Evolutionary conservation across 1,139 yeast species (phyloP).

Genomic region (Zhuliangozyma parablackwelliae): DNA sequence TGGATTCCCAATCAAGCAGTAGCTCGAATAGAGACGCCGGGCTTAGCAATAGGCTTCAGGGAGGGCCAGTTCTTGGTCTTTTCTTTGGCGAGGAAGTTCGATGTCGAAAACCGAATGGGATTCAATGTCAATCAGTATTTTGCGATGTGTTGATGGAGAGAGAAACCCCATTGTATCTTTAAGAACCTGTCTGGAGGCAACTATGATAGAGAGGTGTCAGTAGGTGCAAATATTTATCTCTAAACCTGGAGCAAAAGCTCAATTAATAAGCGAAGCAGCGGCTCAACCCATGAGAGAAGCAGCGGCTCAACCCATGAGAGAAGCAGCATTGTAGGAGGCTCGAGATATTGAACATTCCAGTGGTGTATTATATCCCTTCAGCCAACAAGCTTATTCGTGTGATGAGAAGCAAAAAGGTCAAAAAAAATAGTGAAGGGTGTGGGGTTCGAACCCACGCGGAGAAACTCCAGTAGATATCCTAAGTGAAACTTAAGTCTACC

Average conservation of each 20-base stretch:
- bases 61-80: conserved; percentile 21
- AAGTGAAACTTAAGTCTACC: conserved; percentile 8
- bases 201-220: conserved; percentile 55
- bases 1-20: conserved; percentile 14
- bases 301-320: too few species aligned
- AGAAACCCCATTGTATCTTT: conserved; percentile 29
- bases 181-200: conserved; percentile 51
- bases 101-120: conserved; percentile 2
- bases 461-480: conserved; percentile 1
- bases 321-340: too few species aligned
- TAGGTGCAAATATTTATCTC: conserved; percentile 32
- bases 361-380: conserved; percentile 18
- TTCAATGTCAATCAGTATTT: conserved; percentile 19
- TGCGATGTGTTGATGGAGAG: conserved; percentile 51
- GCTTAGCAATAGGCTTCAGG: neutral
- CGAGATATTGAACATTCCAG: too few species aligned
- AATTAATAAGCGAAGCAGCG: too few species aligned
- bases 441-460: conserved; percentile 11
- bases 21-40: too few species aligned
- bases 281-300: too few species aligned
- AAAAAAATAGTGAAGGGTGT: conserved; percentile 8
- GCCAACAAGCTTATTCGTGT: neutral
- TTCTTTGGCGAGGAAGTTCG: conserved; percentile 2
- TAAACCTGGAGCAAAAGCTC: too few species aligned
- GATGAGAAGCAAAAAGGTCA: neutral